Base-by-base conservation (phyloP, 2,329 filamentous ascomycete genomes). In the Aspergillus chevalieri region DNA sequence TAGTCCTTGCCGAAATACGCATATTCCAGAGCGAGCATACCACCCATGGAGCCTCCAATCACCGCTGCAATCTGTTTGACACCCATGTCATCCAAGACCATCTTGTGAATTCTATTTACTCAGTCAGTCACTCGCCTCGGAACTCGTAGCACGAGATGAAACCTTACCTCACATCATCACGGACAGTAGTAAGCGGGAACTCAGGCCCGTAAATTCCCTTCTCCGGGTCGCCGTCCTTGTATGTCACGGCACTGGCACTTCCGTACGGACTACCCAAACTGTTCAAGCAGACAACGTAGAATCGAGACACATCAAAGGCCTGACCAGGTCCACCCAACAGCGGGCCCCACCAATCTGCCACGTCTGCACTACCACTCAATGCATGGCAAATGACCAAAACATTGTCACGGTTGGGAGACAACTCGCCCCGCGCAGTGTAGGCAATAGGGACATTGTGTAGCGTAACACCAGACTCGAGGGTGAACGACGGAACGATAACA, bases 181-280 rank as follows among this genome's bases (percentile, higher is more conserved):
- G 80, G 55, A 98, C 89, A 0, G 93, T 97, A 1, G 93, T 96
- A 55, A 98, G 74, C 43, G 93, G 93, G 59, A 98, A 98, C 64
- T 98, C 93, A 1, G 93, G 93, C 0, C 93, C 93, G 64, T 98
- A 98, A 59, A 81, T 81, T 15, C 82, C 90, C 54, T 87, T 83
- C 46, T 75, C 76, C 14, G 79, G 73, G 60, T 94, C 82, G 12
- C 90, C 90, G 63, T 96, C 85, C 68, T 89, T 94, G 59, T 84
- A 85, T 2, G 93, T 98, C 12, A 80, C 70, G 7, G 77, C 74
- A 52, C 76, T 79, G 5, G 76, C 76, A 59, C 74, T 78, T 22
- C 78, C 78, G 54, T 80, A 80, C 0, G 77, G 77, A 53, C 76
- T 79, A 3, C 78, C 78, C 52, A 80, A 59, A 47, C 76, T 78